Evolutionary conservation across 495 filamentous ascomycete species (phyloP).

Genomic region (Neurospora cerealis): DNA sequence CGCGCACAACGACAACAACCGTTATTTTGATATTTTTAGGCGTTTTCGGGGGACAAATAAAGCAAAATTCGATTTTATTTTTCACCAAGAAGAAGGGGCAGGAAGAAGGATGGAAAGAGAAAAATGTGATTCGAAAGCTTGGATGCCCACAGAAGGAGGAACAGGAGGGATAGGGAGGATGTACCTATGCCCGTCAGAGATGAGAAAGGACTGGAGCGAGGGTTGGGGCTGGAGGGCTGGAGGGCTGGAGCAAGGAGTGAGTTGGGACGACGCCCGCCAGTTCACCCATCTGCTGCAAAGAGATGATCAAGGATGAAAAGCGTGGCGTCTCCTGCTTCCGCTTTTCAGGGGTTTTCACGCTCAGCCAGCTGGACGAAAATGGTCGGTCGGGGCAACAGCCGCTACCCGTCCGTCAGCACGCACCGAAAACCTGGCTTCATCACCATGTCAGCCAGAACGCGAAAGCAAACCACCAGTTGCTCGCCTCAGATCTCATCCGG

Average conservation of each 20-base stretch:
- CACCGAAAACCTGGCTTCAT: background rate
- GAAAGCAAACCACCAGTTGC: background rate
- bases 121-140: constrained; percentile 1
- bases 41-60: background rate
- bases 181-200: background rate
- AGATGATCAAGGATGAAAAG: background rate
- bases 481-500: background rate
- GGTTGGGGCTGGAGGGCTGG: background rate
- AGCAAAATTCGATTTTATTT: background rate
- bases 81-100: background rate
- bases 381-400: background rate
- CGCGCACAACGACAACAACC: background rate
- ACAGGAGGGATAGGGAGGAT: background rate
- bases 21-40: background rate
- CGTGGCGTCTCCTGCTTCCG: background rate
- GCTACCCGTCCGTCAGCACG: background rate
- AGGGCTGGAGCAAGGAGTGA: background rate
- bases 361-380: background rate
- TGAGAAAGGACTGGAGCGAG: background rate
- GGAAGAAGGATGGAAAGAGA: background rate
- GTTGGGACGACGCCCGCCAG: background rate
- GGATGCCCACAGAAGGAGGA: constrained; percentile 1
- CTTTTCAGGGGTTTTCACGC: background rate
- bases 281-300: background rate
- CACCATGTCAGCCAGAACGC: background rate